Evolutionary conservation across 2,329 filamentous ascomycete species (phyloP).

Genomic region (Aspergillus sergii): DNA sequence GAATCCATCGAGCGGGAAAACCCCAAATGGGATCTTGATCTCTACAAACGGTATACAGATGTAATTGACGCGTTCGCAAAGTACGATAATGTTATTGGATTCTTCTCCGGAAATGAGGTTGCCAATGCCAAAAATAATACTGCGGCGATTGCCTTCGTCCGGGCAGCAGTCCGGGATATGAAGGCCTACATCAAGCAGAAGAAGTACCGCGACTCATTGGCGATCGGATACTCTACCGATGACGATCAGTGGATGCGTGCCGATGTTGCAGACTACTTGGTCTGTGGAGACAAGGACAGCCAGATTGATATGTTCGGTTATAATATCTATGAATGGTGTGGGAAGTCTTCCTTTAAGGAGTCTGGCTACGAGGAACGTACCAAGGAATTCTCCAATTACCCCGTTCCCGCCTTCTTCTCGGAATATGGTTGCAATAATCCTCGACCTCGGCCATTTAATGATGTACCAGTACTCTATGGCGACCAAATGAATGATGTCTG

Average conservation of each 20-base stretch:
- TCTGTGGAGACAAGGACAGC: conserved; percentile 70
- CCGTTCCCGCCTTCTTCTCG: conserved; percentile 95
- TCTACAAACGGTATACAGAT: conserved; percentile 78
- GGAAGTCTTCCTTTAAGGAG: conserved; percentile 71
- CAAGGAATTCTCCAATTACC: conserved; percentile 83
- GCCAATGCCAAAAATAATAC: conserved; percentile 89
- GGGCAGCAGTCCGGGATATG: conserved; percentile 93
- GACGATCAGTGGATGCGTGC: conserved; percentile 83
- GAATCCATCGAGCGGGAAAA: conserved; percentile 81
- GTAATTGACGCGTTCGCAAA: conserved; percentile 80
- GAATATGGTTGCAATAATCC: conserved; percentile 93
- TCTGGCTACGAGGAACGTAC: conserved; percentile 85
- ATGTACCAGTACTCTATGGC: conserved; percentile 80
- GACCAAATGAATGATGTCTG: conserved; percentile 81
- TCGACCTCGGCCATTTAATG: conserved; percentile 76
- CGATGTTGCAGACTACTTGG: conserved; percentile 88
- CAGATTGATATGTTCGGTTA: conserved; percentile 98
- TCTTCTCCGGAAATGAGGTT: conserved; percentile 98
- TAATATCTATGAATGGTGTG: conserved; percentile 99
- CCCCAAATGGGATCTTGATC: conserved; percentile 75
- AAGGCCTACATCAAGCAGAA: conserved; percentile 89
- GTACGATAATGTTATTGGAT: conserved; percentile 91
- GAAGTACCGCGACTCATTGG: conserved; percentile 70
- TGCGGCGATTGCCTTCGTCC: conserved; percentile 86
- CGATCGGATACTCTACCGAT: conserved; percentile 94